These are phyloP conservation scores for Syzygium grande DNA, from an alignment of 345 rosid species.

Conservation along the genomic window DNA sequence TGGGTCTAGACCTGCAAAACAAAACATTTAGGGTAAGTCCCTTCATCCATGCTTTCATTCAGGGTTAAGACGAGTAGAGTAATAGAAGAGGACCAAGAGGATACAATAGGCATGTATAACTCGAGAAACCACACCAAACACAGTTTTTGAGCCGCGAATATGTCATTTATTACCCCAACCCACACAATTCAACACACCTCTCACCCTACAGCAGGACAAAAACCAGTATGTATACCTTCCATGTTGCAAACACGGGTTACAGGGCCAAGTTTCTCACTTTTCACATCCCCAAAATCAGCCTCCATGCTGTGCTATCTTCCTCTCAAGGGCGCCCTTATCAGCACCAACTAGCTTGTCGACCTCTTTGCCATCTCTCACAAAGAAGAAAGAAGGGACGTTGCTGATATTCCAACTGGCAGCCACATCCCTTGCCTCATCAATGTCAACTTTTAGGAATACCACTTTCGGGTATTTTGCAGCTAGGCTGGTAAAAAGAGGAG, in stretches of 20 bases:
- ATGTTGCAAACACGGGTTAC: neutral
- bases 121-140: neutral
- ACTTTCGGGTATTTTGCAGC: constrained; percentile 59
- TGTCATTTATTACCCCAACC: neutral
- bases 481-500: constrained; percentile 65
- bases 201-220: neutral
- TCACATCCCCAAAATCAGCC: constrained; percentile 6
- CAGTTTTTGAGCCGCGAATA: neutral
- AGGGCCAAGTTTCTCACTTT: neutral
- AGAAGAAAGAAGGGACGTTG: constrained; percentile 71
- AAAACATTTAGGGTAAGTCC: neutral
- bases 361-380: constrained; percentile 66
- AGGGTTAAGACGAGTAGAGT: neutral
- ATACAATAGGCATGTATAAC: neutral
- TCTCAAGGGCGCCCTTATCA: constrained; percentile 63
- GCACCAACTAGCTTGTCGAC: constrained; percentile 86
- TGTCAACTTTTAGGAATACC: constrained; percentile 81
- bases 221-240: neutral
- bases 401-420: constrained; percentile 65
- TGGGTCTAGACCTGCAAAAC: neutral
- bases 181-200: neutral
- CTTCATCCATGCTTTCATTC: neutral
- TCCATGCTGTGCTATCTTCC: constrained; percentile 55
- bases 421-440: constrained; percentile 51
- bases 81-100: neutral